Evolutionary conservation across 441 rosid species (phyloP), one percentile per base, ranked within the genome.

Genomic region (Melastoma candidum): DNA sequence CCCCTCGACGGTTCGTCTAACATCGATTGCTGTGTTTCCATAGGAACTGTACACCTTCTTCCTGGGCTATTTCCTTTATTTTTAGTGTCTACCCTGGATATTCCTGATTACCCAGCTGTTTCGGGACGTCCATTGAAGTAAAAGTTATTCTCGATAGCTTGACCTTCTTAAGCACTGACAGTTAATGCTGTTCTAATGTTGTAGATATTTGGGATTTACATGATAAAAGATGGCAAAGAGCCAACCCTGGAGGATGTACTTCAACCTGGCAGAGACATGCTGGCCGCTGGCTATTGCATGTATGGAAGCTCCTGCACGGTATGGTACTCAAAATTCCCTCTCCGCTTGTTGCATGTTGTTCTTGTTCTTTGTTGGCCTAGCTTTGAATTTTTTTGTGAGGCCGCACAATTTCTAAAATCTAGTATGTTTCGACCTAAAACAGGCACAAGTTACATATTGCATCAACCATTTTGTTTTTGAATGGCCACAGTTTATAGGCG

Each of bases 251-350:
- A 76, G 54, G 95, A 85, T 67, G 97, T 86, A 29, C 71, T 93
- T 73, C 85, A 84, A 77, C 92, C 97, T 27, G 98, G 97, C 56
- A 78, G 70, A 65, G 74, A 88, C 47, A 81, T 93, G 90, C 53
- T 88, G 11, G 98, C 98, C 5, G 98, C 98, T 59, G 98, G 98
- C 62, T 93, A 88, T 63, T 93, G 98, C 84, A 86, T 93, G 97
- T 93, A 93, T 52, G 98, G 97, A 69, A 93, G 98, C 75, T 93
- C 96, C 45, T 88, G 98, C 83, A 86, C 76, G 90, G 98, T 17
- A 17, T 17, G 22, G 22, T 93, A 92, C 17, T 54, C n/a, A 45
- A 17, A 17, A 32, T 47, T n/a, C 39, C 50, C 47, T 9, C 12
- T 14, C 14, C 7, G 12, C 9, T 45, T 2, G 12, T 17, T 26